Evolutionary conservation across 108 stramenopile genomes (phyloP).

Genomic region (Seminavis robusta): DNA sequence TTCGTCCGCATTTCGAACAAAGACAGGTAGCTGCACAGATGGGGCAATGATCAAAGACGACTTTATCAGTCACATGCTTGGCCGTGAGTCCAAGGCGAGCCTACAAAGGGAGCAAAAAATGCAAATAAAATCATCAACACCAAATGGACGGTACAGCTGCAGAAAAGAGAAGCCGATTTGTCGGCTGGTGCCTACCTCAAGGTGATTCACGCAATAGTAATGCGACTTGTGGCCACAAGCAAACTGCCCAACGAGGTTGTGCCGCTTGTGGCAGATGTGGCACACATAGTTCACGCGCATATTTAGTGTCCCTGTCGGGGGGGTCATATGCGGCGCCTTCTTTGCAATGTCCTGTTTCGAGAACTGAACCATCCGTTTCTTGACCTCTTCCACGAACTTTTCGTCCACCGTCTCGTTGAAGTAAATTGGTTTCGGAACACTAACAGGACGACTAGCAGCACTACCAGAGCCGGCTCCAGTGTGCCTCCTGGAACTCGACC

Average conservation of each 20-base stretch:
- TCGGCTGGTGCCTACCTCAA: constrained; percentile 30
- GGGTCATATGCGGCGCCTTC: constrained; percentile 6
- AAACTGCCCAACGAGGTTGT: constrained; percentile 23
- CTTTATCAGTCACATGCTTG: not conserved
- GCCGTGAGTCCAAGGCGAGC: not conserved
- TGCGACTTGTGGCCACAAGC: constrained; percentile 42
- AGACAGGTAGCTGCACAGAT: constrained; percentile 1
- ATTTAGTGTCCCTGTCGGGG: not conserved
- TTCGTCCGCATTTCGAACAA: constrained; percentile 18
- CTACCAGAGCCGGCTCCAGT: no score
- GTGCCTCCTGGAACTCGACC: no score
- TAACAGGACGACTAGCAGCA: no score
- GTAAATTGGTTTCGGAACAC: no score
- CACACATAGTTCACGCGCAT: constrained; percentile 29
- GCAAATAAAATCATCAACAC: constrained; percentile 1
- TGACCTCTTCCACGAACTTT: constrained; percentile 15
- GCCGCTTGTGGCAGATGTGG: constrained; percentile 63
- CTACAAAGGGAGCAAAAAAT: not conserved
- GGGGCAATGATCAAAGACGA: not conserved
- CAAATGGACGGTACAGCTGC: not conserved
- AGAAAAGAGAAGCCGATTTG: not conserved
- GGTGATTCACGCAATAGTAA: constrained; percentile 53
- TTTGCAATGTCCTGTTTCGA: constrained; percentile 8
- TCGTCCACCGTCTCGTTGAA: constrained; percentile 17
- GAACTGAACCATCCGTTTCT: constrained; percentile 1